Base-by-base conservation (phyloP, 139 green algal genomes). In the Micractinium sp. region DNA sequence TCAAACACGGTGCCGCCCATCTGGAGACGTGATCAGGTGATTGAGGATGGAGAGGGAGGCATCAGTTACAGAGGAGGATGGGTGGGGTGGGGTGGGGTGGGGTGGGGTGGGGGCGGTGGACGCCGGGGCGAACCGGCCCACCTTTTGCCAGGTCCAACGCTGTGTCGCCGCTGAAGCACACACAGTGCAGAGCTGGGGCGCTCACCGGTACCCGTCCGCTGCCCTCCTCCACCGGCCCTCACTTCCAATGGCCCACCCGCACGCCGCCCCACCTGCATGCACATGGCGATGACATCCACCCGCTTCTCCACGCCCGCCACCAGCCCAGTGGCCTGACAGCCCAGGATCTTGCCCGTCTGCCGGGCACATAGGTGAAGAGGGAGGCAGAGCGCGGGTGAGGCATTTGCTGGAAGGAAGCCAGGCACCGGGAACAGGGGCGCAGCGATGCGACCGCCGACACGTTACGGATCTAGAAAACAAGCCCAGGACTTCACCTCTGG, bases 241-340 rank as follows among this genome's bases (percentile, higher is more conserved):
- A 4, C 1, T 31, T 38, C 23, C 71, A 2, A 22, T 39, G 77
- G 14, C 36, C 36, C 12, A 15, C 63, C 63, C 63, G 2, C 12
- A 29, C 12, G 29, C 3, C 63, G 3, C 63, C 63, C 53, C 31
- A 86, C 81, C 56, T 61, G 85, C 79, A 91, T 90, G 66, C 85
- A 89, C 73, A 88, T 90, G 16, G 91, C 79, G 29, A 94, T 84
- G n/a, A 95, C 92, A 87, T 95, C 93, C 67, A 95, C 90, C 25
- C 92, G 89, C 85, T 93, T 93, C 87, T 95, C 93, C 31, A 93
- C 89, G 39, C 93, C 93, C 79, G 92, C 90, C 36, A 47, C 87
- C 76, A 90, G 79, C 23, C 92, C 93, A 13, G 88, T 88, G 12
- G 92, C 92, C 92, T 95, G 93, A 41, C 85, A 90, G 53, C 93